phyloP scores from a whole-genome alignment of 768 basidiomycete genomes.

The Trametes cubensis region DNA sequence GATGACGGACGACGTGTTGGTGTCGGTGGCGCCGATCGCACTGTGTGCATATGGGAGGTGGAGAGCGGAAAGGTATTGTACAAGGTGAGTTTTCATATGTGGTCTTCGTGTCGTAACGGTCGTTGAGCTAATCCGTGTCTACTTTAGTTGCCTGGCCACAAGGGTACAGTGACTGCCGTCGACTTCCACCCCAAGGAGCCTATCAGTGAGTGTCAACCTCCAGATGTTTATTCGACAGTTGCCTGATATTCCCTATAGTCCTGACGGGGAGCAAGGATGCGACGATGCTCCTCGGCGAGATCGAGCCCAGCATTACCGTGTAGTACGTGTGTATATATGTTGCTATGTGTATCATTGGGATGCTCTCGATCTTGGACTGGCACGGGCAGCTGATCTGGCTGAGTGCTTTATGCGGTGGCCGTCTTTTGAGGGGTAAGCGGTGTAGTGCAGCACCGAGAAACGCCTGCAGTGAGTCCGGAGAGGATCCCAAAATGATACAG shows the following conservation, averaged over 20 bases:
- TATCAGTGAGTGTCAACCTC: conserved; percentile 64
- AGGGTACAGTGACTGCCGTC: conserved; percentile 92
- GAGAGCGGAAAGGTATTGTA: conserved; percentile 75
- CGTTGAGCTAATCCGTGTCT: background rate
- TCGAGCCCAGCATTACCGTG: conserved; percentile 61
- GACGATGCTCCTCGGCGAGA: conserved; percentile 89
- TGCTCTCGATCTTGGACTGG: background rate
- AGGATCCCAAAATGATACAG: too few relatives aligned
- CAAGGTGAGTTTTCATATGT: conserved; percentile 56
- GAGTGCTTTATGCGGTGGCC: too few relatives aligned
- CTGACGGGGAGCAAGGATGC: conserved; percentile 92
- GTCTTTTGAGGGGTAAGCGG: too few relatives aligned
- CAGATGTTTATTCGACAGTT: conserved; percentile 37
- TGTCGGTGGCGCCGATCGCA: conserved; percentile 88
- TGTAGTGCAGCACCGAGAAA: too few relatives aligned
- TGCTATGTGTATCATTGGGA: conserved; percentile 1
- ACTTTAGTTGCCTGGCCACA: conserved; percentile 86
- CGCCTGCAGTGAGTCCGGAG: too few relatives aligned
- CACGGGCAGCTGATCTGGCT: background rate
- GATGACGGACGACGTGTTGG: conserved; percentile 82
- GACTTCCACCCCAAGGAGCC: conserved; percentile 97
- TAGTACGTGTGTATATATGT: conserved; percentile 6
- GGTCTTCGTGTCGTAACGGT: too few relatives aligned
- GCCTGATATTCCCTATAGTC: conserved; percentile 50
- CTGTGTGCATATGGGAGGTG: conserved; percentile 86